These are phyloP conservation scores for Pseudogymnoascus sp. DNA, from an alignment of 2,329 filamentous ascomycete species.

Conservation along the genomic window DNA sequence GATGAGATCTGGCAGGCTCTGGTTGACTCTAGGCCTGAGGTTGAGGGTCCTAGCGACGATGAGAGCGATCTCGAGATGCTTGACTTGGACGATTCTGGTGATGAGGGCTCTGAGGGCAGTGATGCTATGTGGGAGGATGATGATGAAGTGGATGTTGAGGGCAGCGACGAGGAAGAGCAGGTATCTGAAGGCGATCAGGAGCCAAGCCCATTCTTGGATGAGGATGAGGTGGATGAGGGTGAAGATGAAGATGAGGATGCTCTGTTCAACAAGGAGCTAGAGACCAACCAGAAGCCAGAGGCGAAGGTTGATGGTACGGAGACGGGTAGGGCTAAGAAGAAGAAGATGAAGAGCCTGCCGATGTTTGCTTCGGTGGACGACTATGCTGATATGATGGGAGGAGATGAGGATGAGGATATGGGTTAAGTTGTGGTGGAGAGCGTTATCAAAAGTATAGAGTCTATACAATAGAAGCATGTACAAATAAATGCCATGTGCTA, in stretches of 20 bases:
- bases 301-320: constrained; percentile 33
- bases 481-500: constrained; percentile 12
- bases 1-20: constrained; percentile 90
- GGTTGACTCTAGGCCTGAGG: constrained; percentile 68
- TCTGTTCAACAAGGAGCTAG: constrained; percentile 28
- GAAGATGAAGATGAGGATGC: constrained; percentile 43
- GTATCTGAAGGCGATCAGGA: constrained; percentile 35
- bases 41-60: constrained; percentile 55
- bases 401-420: constrained; percentile 48
- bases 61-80: constrained; percentile 40
- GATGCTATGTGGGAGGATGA: constrained; percentile 35
- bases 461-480: constrained; percentile 7
- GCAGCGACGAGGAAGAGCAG: constrained; percentile 37
- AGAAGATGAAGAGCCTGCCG: constrained; percentile 80
- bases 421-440: background rate
- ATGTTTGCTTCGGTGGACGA: constrained; percentile 91
- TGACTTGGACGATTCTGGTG: constrained; percentile 43
- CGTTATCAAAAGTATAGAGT: background rate
- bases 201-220: constrained; percentile 17
- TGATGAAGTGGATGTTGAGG: constrained; percentile 40
- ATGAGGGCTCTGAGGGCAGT: constrained; percentile 21
- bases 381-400: constrained; percentile 75
- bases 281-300: constrained; percentile 29
- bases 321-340: constrained; percentile 54
- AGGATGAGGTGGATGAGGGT: constrained; percentile 25